Evolutionary conservation across 495 filamentous ascomycete species (phyloP).

Genomic region (Glonium stellatum): DNA sequence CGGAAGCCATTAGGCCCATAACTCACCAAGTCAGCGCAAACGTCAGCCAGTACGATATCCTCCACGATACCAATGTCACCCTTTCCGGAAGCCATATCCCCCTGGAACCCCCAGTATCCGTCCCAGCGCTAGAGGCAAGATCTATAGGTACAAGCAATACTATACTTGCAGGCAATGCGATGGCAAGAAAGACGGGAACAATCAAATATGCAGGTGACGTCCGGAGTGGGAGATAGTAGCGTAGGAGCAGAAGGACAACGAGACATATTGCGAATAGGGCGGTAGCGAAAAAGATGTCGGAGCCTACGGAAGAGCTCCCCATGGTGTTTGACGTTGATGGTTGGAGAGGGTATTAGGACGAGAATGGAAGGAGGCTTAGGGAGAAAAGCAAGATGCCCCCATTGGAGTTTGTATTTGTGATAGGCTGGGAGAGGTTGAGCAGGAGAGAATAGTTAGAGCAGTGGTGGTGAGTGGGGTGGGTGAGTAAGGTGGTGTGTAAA

Average conservation of each 20-base stretch:
- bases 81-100: conserved; percentile 62
- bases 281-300: conserved; percentile 65
- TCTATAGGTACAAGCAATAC: conserved; percentile 95
- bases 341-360: background rate
- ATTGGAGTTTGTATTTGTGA: background rate
- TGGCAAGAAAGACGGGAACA: conserved; percentile 84
- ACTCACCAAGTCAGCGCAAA: conserved; percentile 78
- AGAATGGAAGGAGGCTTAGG: background rate
- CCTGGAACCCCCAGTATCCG: conserved; percentile 57
- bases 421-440: no score
- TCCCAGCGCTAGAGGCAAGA: conserved; percentile 73
- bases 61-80: conserved; percentile 75
- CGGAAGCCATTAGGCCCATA: conserved; percentile 28
- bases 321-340: conserved; percentile 5
- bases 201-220: conserved; percentile 86
- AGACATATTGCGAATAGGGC: conserved; percentile 65
- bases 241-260: conserved; percentile 72
- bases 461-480: no score
- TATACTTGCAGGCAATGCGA: conserved; percentile 87
- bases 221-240: conserved; percentile 83
- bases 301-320: conserved; percentile 48
- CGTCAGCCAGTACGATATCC: conserved; percentile 93
- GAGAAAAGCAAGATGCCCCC: background rate
- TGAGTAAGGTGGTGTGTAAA: no score
- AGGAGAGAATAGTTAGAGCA: no score